Base-by-base conservation (phyloP, 352 stramenopile genomes). In the Sclerospora graminicola region DNA sequence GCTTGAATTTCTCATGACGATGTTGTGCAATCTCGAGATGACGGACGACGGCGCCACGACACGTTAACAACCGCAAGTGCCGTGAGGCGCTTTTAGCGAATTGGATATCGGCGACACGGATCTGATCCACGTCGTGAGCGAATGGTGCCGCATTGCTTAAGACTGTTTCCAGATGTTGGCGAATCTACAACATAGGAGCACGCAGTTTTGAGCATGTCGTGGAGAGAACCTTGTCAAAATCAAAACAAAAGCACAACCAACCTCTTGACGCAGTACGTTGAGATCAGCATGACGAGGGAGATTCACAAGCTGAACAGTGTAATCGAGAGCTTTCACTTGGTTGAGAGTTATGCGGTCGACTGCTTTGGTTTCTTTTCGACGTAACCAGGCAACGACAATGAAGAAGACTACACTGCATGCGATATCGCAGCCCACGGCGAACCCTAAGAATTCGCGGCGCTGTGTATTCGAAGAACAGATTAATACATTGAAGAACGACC, bases 301-400 rank as follows among this genome's bases (percentile, higher is more conserved):
- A 37, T 76, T 69, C 31, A 81, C 54, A 30, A 90, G 68, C 35
- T 89, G 79, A 1, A 89, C 79, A 0, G 79, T 89, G 56, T 89
- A 90, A 41, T 90, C 71, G 26, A 73, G 51, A 15, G 66, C 79
- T 29, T 79, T 84, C 51, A 87, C 65, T 39, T 86, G 73, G 36
- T 74, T 54, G 14, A 78, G 66, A 7, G 53, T 64, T 39, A 85
- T 87, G 18, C 56, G 66, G 13, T 59, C 57, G 6, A 81, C 68
- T 9, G 70, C 69, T 43, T 78, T 66, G 21, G 67, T 80, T 45
- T 90, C 76, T 41, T 90, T 84, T 3, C 47, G 42, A 33, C 76
- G 76, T 49, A 89, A 68, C 79, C 79, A 90, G 30, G 82, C 40
- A 18, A 90, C 64, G 28, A 80, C 53, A 9, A 59, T 53, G 52